These are phyloP conservation scores for Botrytis paeoniae DNA, from an alignment of 2,329 filamentous ascomycete genomes.

Conservation along the genomic window DNA sequence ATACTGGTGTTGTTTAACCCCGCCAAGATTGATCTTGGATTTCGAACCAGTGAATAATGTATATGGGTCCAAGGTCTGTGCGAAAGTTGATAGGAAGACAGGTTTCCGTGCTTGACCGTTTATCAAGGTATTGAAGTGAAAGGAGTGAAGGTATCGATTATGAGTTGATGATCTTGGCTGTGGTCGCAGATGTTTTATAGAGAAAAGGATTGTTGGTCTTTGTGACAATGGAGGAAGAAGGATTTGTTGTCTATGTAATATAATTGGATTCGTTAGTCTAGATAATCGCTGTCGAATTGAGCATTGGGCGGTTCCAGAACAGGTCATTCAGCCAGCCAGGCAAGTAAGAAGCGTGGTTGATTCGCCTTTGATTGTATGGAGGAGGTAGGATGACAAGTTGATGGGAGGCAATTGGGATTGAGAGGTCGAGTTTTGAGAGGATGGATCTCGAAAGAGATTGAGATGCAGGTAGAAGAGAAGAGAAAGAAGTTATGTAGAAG, in stretches of 20 bases:
- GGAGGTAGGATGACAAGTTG: neutral
- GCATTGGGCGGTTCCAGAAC: slow-evolving; percentile 3
- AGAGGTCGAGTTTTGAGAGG: neutral
- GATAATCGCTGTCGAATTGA: slow-evolving; percentile 14
- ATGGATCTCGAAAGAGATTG: neutral
- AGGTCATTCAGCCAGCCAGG: slow-evolving; percentile 17
- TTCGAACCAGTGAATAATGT: slow-evolving; percentile 12
- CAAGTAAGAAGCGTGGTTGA: neutral
- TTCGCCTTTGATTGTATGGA: neutral
- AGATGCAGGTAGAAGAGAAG: neutral
- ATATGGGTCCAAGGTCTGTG: slow-evolving; percentile 18
- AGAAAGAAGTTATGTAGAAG: neutral
- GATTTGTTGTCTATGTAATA: neutral
- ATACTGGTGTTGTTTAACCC: slow-evolving; percentile 5
- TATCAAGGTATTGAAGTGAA: neutral
- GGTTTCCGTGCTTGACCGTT: neutral
- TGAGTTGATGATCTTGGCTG: neutral
- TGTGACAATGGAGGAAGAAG: neutral
- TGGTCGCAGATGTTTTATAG: slow-evolving; percentile 3
- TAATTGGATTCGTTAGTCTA: slow-evolving; percentile 6
- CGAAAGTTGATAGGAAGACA: slow-evolving; percentile 5
- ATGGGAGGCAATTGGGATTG: neutral
- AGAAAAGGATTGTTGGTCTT: slow-evolving; percentile 2
- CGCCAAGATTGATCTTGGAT: slow-evolving; percentile 12
- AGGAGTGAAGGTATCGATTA: neutral